Base-by-base conservation (phyloP, 2,329 filamentous ascomycete genomes). In the Madurella mycetomatis region DNA sequence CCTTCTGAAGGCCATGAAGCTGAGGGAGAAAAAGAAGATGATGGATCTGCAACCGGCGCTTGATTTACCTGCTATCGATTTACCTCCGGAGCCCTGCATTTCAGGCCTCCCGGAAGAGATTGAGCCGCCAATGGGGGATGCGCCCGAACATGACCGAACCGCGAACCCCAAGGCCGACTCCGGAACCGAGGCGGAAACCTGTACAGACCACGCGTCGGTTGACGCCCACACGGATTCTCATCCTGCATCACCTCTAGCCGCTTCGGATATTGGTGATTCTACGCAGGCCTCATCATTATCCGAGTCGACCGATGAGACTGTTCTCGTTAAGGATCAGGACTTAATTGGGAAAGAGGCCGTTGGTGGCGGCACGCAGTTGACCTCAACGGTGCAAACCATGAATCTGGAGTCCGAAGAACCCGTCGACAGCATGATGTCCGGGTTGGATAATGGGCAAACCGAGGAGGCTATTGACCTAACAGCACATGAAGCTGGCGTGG, bases 1-100 rank as follows among this genome's bases (percentile, higher is more conserved):
- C 51, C 76, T 99, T 59, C 92, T 96, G 89, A 96, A 95, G 73
- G 94, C 94, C 8, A 80, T 96, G 73, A 88, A 96, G 70, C 72
- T 96, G 62, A 82, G 92, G 49, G 94, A 95, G 71, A 90, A 88
- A 72, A 91, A 90, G 69, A 84, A 74, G 67, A 74, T 72, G 70
- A 69, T 69, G 66, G 69, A 62, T 54, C 59, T 65, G 42, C 66
- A 67, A 40, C 59, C 67, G n/a, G 40, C 66, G 13, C 51, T 64
- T 5, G 60, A 65, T 11, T 54, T 65, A 11, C 62, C 66, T 32
- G 57, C 52, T 8, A 57, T 63, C 15, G 67, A 70, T 39, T 57
- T 61, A 12, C 53, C 63, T 13, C 60, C 64, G 18, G 61, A 62
- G 48, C 57, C 49, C 37, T 61, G 51, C 57, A 60, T 55, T 40